A percentile compares a stretch with the other conserved stretches of the same genome.
Conservation (phyloP, 2,329 filamentous ascomycete genomes). For the Trichoderma sp. region DNA sequence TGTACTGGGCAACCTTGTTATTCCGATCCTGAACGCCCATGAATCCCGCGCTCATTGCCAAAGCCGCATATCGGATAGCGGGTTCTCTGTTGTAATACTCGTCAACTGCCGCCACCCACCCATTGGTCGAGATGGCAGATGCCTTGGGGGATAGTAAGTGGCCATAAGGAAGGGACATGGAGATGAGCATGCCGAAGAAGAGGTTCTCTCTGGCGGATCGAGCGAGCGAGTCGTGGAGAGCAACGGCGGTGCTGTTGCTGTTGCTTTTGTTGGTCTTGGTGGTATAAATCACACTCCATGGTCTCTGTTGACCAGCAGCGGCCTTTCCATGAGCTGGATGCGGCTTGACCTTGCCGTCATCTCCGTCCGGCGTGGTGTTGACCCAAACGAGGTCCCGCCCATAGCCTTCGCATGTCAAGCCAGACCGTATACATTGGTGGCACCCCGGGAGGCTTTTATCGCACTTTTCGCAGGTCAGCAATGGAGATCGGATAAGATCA, state of each 20-base stretch:
- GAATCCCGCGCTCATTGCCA: slow-evolving; percentile 29
- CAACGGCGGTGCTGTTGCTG: background rate
- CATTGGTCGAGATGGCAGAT: slow-evolving; percentile 23
- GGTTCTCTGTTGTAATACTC: slow-evolving; percentile 27
- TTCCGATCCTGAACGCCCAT: slow-evolving; percentile 25
- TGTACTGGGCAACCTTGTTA: slow-evolving; percentile 25
- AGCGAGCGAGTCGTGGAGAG: slow-evolving; percentile 20
- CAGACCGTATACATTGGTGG: slow-evolving; percentile 18
- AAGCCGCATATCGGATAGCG: slow-evolving; percentile 23
- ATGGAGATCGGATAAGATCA: background rate
- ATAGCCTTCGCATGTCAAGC: slow-evolving; percentile 20
- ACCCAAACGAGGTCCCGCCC: slow-evolving; percentile 23
- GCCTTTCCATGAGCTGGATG: background rate
- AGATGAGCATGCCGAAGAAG: slow-evolving; percentile 24
- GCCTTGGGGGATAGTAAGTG: slow-evolving; percentile 18
- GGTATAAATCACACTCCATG: slow-evolving; percentile 16
- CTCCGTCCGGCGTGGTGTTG: slow-evolving; percentile 16
- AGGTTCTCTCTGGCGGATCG: slow-evolving; percentile 26
- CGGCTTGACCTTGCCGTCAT: background rate
- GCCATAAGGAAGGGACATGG: slow-evolving; percentile 21
- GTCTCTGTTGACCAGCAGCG: background rate
- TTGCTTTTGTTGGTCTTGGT: background rate
- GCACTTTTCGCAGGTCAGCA: slow-evolving; percentile 10
- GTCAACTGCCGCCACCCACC: slow-evolving; percentile 27
- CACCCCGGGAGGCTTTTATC: slow-evolving; percentile 16